These are phyloP conservation scores for Tardiomyces blankii DNA, from an alignment of 1,139 yeast species.

Conservation along the genomic window DNA sequence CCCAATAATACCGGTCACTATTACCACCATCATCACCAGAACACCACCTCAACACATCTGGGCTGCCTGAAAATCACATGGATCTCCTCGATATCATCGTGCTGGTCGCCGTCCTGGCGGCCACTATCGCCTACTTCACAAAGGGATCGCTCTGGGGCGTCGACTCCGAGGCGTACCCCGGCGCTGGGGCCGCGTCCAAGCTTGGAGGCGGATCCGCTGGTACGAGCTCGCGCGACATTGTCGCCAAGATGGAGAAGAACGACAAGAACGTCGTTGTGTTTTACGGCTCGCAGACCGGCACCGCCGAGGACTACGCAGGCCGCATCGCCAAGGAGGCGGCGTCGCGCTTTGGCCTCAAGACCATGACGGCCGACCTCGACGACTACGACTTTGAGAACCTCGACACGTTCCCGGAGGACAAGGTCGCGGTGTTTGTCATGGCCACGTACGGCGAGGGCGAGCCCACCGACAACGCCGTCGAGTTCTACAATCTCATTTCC, in stretches of 20 bases:
- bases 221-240: constrained; percentile 37
- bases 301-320: constrained; percentile 96
- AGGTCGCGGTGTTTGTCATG: constrained; percentile 60
- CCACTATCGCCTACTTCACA: constrained; percentile 53
- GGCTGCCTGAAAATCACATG: no score
- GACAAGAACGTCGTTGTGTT: constrained; percentile 72
- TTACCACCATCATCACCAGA: no score
- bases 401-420: constrained; percentile 41
- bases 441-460: constrained; percentile 99
- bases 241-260: constrained; percentile 48
- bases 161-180: constrained; percentile 23
- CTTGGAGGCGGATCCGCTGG: constrained; percentile 29
- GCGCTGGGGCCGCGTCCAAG: constrained; percentile 30
- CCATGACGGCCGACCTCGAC: constrained; percentile 83
- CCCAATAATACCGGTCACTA: no score
- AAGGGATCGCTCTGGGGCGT: constrained; percentile 47
- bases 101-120: constrained; percentile 51
- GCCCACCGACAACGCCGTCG: constrained; percentile 86
- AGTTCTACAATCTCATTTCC: constrained; percentile 40
- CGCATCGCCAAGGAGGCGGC: constrained; percentile 83
- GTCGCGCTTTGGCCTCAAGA: constrained; percentile 67
- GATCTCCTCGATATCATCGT: constrained; percentile 68
- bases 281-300: constrained; percentile 96
- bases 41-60: no score
- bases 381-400: constrained; percentile 78